These are phyloP conservation scores for Paecilomyces sp. DNA, from an alignment of 2,329 filamentous ascomycete genomes.

Conservation along the genomic window DNA sequence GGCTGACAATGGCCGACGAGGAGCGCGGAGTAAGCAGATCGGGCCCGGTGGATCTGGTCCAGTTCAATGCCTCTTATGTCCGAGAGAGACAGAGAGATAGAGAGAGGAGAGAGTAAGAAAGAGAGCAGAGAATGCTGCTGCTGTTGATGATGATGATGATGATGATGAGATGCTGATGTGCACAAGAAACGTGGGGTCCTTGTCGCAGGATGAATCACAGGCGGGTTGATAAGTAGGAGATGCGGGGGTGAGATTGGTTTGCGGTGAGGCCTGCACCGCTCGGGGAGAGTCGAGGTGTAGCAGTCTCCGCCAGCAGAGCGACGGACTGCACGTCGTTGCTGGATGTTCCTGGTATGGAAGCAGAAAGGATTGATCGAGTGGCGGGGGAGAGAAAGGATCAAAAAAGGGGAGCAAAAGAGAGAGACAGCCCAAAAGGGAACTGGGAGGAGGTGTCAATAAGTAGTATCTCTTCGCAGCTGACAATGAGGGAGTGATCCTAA, in stretches of 20 bases:
- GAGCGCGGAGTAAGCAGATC: no score
- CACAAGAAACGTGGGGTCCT: not conserved
- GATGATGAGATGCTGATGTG: not conserved
- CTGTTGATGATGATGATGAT: no score
- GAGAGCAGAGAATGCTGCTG: no score
- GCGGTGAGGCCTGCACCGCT: not conserved
- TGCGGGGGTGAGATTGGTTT: not conserved
- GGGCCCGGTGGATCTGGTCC: not conserved
- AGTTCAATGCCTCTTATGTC: not conserved
- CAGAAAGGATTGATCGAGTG: not conserved
- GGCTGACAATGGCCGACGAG: slow-evolving; percentile 4
- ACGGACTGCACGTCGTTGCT: not conserved
- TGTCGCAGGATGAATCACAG: not conserved
- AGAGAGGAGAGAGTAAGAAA: not conserved
- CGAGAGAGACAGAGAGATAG: not conserved
- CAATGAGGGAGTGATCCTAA: not conserved
- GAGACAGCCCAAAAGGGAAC: not conserved
- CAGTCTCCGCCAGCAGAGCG: no score
- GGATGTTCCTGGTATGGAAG: no score
- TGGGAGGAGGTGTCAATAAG: not conserved
- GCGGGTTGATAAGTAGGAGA: not conserved
- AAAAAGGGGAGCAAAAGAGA: not conserved
- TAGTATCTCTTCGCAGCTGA: not conserved
- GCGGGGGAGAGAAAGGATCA: not conserved
- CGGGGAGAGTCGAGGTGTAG: no score